Evolutionary conservation across 257 asterid species (phyloP).

Genomic region (Knoxia roxburghii): DNA sequence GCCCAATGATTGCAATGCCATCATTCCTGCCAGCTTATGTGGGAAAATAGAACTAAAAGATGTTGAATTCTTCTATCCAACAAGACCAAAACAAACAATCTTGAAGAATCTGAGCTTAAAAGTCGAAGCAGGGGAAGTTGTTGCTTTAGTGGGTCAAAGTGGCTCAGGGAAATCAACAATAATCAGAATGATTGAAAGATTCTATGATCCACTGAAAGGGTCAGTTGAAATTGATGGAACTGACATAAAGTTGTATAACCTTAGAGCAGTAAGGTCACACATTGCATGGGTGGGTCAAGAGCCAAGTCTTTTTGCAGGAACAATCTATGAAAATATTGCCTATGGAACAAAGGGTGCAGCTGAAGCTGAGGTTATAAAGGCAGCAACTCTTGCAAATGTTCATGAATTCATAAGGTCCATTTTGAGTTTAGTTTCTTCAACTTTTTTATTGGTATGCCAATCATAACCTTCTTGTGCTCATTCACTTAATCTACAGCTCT

Average conservation of each 20-base stretch:
- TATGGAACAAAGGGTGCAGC: constrained; percentile 39
- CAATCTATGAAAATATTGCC: constrained; percentile 38
- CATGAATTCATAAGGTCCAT: constrained; percentile 52
- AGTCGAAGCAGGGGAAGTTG: constrained; percentile 36
- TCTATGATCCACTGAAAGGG: constrained; percentile 44
- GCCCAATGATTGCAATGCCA: constrained; percentile 22
- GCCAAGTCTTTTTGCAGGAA: constrained; percentile 48
- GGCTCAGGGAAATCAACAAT: constrained; percentile 57
- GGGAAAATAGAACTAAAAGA: constrained; percentile 38
- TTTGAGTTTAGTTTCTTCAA: background rate
- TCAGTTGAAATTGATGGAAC: constrained; percentile 32
- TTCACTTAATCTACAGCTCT: constrained; percentile 13
- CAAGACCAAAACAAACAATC: constrained; percentile 41
- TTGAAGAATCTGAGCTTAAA: constrained; percentile 32
- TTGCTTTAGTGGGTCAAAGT: constrained; percentile 47
- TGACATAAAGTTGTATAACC: constrained; percentile 32
- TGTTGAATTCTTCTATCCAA: constrained; percentile 41
- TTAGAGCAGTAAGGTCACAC: constrained; percentile 36
- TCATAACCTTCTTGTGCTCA: background rate
- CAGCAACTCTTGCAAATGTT: constrained; percentile 51
- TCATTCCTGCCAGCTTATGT: constrained; percentile 10
- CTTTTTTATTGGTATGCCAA: background rate
- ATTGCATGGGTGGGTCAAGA: constrained; percentile 55
- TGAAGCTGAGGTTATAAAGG: constrained; percentile 38
- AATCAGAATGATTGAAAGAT: constrained; percentile 41